Evolutionary conservation across 768 basidiomycete species (phyloP).

Genomic region (Pulveroboletus sp.): DNA sequence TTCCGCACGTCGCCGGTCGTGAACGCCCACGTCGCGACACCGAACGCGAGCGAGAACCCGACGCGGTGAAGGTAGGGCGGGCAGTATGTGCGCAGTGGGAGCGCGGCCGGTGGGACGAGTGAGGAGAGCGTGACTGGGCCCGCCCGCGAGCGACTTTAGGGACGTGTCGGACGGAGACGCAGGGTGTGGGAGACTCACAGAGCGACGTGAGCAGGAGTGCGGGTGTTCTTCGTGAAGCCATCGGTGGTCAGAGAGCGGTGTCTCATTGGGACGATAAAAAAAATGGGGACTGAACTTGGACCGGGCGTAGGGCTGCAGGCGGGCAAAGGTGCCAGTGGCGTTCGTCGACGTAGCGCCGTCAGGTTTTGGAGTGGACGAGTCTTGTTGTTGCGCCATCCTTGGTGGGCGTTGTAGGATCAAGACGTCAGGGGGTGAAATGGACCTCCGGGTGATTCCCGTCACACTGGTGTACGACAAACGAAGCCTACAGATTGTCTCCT

Average conservation of each 20-base stretch:
- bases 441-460: no score
- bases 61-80: conserved; percentile 41
- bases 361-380: background rate
- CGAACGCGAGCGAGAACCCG: conserved; percentile 41
- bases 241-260: conserved; percentile 12
- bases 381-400: conserved; percentile 6
- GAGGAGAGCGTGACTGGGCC: conserved; percentile 34
- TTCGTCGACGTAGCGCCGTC: conserved; percentile 2
- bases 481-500: conserved; percentile 12
- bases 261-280: background rate
- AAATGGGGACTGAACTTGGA: conserved; percentile 27
- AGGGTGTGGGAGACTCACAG: conserved; percentile 24
- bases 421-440: no score
- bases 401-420: background rate
- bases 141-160: background rate
- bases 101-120: conserved; percentile 31
- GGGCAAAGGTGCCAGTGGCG: conserved; percentile 22
- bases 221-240: conserved; percentile 21
- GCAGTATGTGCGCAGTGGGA: conserved; percentile 26
- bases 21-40: conserved; percentile 42
- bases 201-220: conserved; percentile 30
- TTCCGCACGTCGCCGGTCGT: conserved; percentile 37
- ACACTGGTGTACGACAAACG: background rate
- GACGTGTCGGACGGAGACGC: no score
- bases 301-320: conserved; percentile 26